Evolutionary conservation across 495 filamentous ascomycete species (phyloP), one percentile per base, ranked within the genome.

Genomic region (Durotheca rogersii): DNA sequence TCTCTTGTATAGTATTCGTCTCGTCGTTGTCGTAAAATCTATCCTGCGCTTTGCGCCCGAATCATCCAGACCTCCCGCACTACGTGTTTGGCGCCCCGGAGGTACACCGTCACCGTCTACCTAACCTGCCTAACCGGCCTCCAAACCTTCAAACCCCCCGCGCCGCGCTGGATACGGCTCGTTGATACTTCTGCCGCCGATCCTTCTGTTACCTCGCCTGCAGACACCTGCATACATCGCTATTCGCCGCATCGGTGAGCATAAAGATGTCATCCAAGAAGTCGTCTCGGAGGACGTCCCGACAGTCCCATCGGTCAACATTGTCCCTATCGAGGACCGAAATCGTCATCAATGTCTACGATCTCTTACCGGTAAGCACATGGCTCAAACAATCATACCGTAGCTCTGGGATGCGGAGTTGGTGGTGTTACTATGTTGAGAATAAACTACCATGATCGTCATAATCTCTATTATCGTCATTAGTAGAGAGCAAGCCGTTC

Each of bases 271-370:
- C 72, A 19, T 63, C 74, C 10, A 70, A 76, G 30, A 70, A 69
- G 32, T 58, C 74, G 15, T 62, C 70, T 23, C 47, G 47, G 21
- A 58, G 56, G 34, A 33, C 56, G 2, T 63, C 60, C 7, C 66
- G 66, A 53, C 62, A 69, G 33, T 74, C 77, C 11, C 80, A 80
- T 49, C 68, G 81, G 20, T 77, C 78, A 25, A 85, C 81, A 4
- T 58, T 79, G 32, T 81, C 82, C 2, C 60, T 82, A 23, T 78
- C 80, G 41, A 86, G 84, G 54, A 90, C 84, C 7, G 80, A 87
- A 61, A 76, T 91, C 7, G 55, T 79, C n/a, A 89, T 91, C 61
- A 82, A 90, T 61, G 83, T 88, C 58, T 91, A 91, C 62, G 87
- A 91, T 62, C 72, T 89, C 6, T 73, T 90, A 17, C 84, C 86